Base-by-base conservation (phyloP, 108 stramenopile genomes). In the Schizochytrium sp. region DNA sequence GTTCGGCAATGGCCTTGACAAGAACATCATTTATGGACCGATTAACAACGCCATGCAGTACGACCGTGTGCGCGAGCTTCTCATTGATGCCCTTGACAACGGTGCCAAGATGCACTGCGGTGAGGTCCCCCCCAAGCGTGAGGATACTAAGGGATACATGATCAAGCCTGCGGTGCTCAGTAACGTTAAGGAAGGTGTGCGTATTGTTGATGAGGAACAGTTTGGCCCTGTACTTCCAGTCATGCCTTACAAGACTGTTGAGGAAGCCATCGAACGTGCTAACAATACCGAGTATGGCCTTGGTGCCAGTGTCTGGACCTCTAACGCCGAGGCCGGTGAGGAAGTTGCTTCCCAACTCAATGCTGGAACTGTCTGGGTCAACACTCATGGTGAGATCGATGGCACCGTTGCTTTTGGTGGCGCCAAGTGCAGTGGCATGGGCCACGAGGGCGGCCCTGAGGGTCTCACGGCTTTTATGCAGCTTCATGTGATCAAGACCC, bases 301-400 rank as follows among this genome's bases (percentile, higher is more conserved):
- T 56, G 97, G 97, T n/a, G 96, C 97, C 56, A 94, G 95, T 57
- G 97, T 98, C 13, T 99, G 87, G 87, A 90, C 89, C 8, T n/a
- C 57, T 41, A 87, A 90, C 53, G 50, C 38, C 28, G 76, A 83
- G n/a, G 28, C 49, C 28, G 76, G 76, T 10, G 50, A 83, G 7
- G 50, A 55, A 38, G 76, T 83, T 7, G 76, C 76, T 38, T 47
- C 47, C 76, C 50, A 83, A 40, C 19, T 83, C 76, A 55, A 55
- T 40, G 76, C 76, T 40, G 76, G 76, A 5, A 55, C 76, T 10
- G 53, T 55, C 15, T 83, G 76, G 76, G 76, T 83, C 76, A 83
- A 83, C 53, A 55, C 47, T 8, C 76, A 83, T 53, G 76, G 3
- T n/a, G 76, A 83, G 50, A 83, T 83, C 53, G 76, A 55, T 40